phyloP scores from a whole-genome alignment of 768 basidiomycete species.

The Tulasnella sp. region DNA sequence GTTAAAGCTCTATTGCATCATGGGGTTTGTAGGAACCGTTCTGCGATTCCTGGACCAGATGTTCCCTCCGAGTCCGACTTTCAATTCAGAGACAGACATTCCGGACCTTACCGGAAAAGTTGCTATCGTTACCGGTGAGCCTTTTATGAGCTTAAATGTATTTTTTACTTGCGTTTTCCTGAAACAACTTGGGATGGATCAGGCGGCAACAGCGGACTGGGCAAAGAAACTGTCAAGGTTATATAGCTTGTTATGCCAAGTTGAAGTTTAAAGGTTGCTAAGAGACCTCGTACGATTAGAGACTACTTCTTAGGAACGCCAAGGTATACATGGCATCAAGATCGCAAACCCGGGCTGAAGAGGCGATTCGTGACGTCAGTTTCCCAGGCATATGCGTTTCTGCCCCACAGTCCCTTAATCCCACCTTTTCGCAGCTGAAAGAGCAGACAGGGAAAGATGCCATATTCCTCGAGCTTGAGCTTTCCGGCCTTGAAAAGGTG shows the following conservation, averaged over 20 bases:
- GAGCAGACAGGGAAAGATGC: conserved; percentile 25
- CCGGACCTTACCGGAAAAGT: conserved; percentile 26
- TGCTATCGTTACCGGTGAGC: conserved; percentile 25
- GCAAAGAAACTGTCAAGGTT: conserved; percentile 23
- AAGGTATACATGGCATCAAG: conserved; percentile 31
- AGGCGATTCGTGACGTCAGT: conserved; percentile 25
- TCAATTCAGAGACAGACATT: conserved; percentile 10
- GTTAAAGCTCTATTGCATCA: not conserved
- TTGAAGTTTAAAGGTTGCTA: too few relatives aligned
- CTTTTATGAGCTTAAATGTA: too few relatives aligned
- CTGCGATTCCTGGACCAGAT: conserved; percentile 4
- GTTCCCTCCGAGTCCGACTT: conserved; percentile 8
- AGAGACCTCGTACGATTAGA: not conserved
- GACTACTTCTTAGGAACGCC: conserved; percentile 27
- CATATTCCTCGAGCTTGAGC: conserved; percentile 29
- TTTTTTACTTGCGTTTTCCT: not conserved
- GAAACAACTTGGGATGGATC: not conserved
- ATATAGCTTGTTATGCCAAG: not conserved
- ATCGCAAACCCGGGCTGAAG: conserved; percentile 22
- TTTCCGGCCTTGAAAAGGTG: conserved; percentile 24
- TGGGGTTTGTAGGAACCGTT: not conserved
- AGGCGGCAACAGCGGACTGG: conserved; percentile 24
- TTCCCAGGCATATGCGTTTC: not conserved
- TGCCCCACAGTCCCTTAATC: not conserved
- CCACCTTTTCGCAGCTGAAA: conserved; percentile 4